Evolutionary conservation across 164 flowering plant species (phyloP).

Genomic region (Umbellularia californica): DNA sequence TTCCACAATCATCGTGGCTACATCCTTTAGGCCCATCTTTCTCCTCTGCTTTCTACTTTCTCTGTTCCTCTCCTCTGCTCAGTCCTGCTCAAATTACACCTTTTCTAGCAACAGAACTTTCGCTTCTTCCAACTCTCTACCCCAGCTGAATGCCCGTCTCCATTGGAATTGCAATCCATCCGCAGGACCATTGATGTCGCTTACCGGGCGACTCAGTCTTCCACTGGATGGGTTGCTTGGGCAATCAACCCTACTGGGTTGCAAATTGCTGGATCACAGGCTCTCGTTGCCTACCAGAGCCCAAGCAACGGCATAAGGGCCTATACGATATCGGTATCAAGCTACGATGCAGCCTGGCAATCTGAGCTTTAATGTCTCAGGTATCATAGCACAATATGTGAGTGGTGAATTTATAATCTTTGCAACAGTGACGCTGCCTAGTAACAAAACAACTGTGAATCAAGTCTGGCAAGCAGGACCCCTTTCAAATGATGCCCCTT

Average conservation of each 20-base stretch:
- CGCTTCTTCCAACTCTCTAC: slow-evolving; percentile 11
- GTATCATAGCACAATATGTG: not conserved
- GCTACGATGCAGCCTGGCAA: slow-evolving; percentile 10
- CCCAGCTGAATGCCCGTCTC: slow-evolving; percentile 10
- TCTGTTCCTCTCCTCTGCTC: slow-evolving; percentile 13
- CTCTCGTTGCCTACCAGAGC: slow-evolving; percentile 40
- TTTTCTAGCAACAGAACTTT: slow-evolving; percentile 4
- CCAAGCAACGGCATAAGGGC: slow-evolving; percentile 13
- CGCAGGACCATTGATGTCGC: slow-evolving; percentile 7
- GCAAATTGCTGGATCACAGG: slow-evolving; percentile 46
- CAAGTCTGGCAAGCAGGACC: slow-evolving; percentile 8
- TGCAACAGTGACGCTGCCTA: slow-evolving; percentile 1
- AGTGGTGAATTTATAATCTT: slow-evolving; percentile 2
- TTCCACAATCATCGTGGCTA: slow-evolving; percentile 6
- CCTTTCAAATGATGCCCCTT: not conserved
- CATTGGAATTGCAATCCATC: slow-evolving; percentile 15
- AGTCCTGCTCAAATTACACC: not conserved
- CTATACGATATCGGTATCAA: slow-evolving; percentile 32
- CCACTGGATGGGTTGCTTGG: slow-evolving; percentile 38
- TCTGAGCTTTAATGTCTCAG: slow-evolving; percentile 15
- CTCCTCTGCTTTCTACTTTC: slow-evolving; percentile 9
- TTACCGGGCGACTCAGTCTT: slow-evolving; percentile 7
- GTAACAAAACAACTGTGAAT: not conserved
- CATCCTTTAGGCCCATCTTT: not conserved
- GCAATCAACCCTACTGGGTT: slow-evolving; percentile 27